Conservation (phyloP, 352 stramenopile genomes). For the Globisporangium cystogenes region DNA sequence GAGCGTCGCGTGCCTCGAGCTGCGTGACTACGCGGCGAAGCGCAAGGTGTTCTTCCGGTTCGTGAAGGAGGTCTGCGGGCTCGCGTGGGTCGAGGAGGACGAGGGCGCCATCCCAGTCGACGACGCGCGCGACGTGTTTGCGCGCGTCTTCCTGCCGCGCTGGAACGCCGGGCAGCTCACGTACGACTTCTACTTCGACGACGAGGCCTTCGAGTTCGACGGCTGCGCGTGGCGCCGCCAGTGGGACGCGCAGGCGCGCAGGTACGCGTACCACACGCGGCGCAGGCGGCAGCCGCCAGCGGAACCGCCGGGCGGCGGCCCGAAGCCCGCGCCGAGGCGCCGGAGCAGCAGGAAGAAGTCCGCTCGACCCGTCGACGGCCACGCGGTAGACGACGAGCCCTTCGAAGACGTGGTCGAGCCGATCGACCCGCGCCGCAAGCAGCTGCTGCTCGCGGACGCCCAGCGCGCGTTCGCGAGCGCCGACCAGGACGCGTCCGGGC, state of each 20-base stretch:
- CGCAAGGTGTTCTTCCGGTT: slow-evolving; percentile 45
- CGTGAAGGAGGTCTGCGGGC: slow-evolving; percentile 31
- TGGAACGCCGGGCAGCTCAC: slow-evolving; percentile 43
- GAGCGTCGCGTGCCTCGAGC: slow-evolving; percentile 20
- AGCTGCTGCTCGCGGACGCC: slow-evolving; percentile 25
- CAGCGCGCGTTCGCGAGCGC: slow-evolving; percentile 24
- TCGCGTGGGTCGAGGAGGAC: slow-evolving; percentile 50
- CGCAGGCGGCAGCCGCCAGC: background rate
- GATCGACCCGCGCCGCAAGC: slow-evolving; percentile 34
- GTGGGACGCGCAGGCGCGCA: slow-evolving; percentile 20
- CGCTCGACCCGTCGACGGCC: too few relatives aligned
- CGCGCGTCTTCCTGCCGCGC: slow-evolving; percentile 30
- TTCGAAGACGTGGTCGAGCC: slow-evolving; percentile 28
- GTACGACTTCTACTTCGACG: slow-evolving; percentile 58
- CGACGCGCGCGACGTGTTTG: slow-evolving; percentile 37
- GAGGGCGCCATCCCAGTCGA: slow-evolving; percentile 29
- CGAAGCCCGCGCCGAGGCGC: background rate
- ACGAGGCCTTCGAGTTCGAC: slow-evolving; percentile 37
- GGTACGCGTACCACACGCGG: background rate
- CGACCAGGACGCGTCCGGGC: slow-evolving; percentile 29
- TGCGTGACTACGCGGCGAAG: slow-evolving; percentile 31
- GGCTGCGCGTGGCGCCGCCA: slow-evolving; percentile 24
- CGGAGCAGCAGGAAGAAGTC: slow-evolving; percentile 8
- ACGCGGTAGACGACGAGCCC: slow-evolving; percentile 18
- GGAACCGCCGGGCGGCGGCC: too few relatives aligned